Evolutionary conservation across 192 early-diverging fungal genomes (phyloP).

Genomic region (Coemansia sp.): DNA sequence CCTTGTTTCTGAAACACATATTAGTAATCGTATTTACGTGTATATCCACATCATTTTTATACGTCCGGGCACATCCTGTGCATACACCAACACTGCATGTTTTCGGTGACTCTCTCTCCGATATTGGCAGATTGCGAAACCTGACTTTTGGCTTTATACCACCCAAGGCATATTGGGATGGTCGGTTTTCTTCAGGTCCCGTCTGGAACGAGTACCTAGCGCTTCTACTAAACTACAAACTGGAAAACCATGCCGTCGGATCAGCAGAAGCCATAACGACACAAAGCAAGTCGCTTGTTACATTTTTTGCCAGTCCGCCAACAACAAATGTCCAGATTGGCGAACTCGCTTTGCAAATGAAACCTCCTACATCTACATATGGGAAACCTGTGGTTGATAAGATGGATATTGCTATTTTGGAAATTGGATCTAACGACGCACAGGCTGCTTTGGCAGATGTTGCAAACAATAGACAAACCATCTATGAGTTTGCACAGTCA

Average conservation of each 20-base stretch:
- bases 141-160: constrained; percentile 24
- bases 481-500: constrained; percentile 19
- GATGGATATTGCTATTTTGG: constrained; percentile 24
- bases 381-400: neutral
- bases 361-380: too few relatives aligned
- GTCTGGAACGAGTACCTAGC: constrained; percentile 37
- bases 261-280: constrained; percentile 11
- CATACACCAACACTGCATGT: constrained; percentile 19
- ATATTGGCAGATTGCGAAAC: constrained; percentile 23
- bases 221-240: constrained; percentile 5
- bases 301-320: constrained; percentile 23
- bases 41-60: neutral
- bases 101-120: constrained; percentile 47
- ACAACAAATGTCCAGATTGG: constrained; percentile 25
- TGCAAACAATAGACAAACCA: neutral
- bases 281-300: constrained; percentile 6
- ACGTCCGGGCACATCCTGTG: neutral
- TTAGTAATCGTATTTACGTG: neutral
- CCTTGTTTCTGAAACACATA: neutral
- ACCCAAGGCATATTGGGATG: constrained; percentile 36
- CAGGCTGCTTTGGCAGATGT: constrained; percentile 19
- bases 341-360: too few relatives aligned
- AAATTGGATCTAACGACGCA: constrained; percentile 33
- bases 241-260: constrained; percentile 28
- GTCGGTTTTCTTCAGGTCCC: constrained; percentile 38